Evolutionary conservation across 2,329 filamentous ascomycete genomes (phyloP).

Genomic region (Colletotrichum tanaceti): DNA sequence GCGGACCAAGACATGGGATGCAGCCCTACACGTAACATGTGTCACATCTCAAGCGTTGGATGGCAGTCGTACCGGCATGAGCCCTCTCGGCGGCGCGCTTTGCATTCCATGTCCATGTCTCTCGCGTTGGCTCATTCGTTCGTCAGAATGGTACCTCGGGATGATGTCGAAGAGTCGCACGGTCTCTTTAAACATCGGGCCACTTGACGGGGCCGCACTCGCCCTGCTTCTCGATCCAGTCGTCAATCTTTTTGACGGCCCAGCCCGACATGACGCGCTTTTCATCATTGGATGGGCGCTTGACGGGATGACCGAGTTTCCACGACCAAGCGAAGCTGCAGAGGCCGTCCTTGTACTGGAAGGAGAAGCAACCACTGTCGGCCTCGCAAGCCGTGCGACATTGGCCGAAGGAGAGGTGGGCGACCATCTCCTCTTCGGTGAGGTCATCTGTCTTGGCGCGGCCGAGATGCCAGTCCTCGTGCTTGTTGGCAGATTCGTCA

Average conservation of each 20-base stretch:
- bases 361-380: slow-evolving; percentile 55
- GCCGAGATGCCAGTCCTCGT: slow-evolving; percentile 48
- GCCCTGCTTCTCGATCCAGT: slow-evolving; percentile 53
- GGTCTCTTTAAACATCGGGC: slow-evolving; percentile 43
- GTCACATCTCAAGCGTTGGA: slow-evolving; percentile 34
- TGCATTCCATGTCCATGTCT: slow-evolving; percentile 6
- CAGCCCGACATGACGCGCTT: slow-evolving; percentile 55
- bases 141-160: not conserved
- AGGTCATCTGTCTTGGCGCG: slow-evolving; percentile 50
- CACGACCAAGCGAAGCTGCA: slow-evolving; percentile 53
- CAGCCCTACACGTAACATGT: slow-evolving; percentile 24
- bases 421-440: slow-evolving; percentile 53
- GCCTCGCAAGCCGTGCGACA: slow-evolving; percentile 59
- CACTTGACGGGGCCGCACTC: slow-evolving; percentile 50
- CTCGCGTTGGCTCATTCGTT: not conserved
- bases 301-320: slow-evolving; percentile 54
- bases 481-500: slow-evolving; percentile 46
- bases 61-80: slow-evolving; percentile 17
- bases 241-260: slow-evolving; percentile 54
- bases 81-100: not conserved
- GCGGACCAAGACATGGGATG: slow-evolving; percentile 10
- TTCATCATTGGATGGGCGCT: slow-evolving; percentile 46
- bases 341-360: slow-evolving; percentile 52
- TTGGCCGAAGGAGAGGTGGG: slow-evolving; percentile 55
- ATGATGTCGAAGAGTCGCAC: not conserved